Evolutionary conservation across 2,329 filamentous ascomycete genomes (phyloP), one percentile per base, ranked within the genome.

Genomic region (Sporothrix luriei): DNA sequence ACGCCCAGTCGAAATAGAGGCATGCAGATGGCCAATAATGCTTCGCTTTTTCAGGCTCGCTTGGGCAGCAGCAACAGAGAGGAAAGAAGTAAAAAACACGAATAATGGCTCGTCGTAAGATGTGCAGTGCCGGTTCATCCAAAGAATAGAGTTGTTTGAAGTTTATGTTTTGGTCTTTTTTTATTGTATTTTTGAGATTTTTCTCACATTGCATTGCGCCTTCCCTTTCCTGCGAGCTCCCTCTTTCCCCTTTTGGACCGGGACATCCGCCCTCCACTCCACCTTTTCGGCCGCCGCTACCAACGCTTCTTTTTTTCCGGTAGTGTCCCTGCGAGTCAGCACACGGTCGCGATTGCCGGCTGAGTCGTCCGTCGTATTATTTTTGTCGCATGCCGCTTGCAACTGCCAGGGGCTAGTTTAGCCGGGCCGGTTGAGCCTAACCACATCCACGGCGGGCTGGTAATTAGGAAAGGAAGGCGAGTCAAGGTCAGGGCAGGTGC

Each of bases 201-300:
- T 51, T 40, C 38, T 40, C 55, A 2, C 21, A 16, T 48, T 48
- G 9, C 55, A n/a, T 62, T 62, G 40, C 21, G 21, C 40, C 59
- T 46, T 24, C 59, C 59, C 24, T 21, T 48, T 40, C 7, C 24
- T 48, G 19, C 43, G 24, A 21, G 3, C 29, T 46, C n/a, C 21
- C 26, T 43, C 49, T 68, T 57, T 68, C 40, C 66, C 40, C 46
- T 57, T 68, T 67, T 48, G 65, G 65, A 55, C 51, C 49, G 38
- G 65, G 65, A 57, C 65, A 57, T 67, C 65, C 65, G 14, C 21
- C 49, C 57, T 67, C 65, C 65, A 67, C 57, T 67, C 65, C 65
- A 67, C 52, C 52, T 26, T 21, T 68, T 21, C 52, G 38, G 51
- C 40, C 54, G 26, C n/a, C 40, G n/a, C 38, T 38, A 55, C 51